Percentiles rank a stretch among this genome's conserved stretches.
These are phyloP conservation scores for Colletotrichum cordylinicola DNA, from an alignment of 2,329 filamentous ascomycete species.

Conservation along the genomic window DNA sequence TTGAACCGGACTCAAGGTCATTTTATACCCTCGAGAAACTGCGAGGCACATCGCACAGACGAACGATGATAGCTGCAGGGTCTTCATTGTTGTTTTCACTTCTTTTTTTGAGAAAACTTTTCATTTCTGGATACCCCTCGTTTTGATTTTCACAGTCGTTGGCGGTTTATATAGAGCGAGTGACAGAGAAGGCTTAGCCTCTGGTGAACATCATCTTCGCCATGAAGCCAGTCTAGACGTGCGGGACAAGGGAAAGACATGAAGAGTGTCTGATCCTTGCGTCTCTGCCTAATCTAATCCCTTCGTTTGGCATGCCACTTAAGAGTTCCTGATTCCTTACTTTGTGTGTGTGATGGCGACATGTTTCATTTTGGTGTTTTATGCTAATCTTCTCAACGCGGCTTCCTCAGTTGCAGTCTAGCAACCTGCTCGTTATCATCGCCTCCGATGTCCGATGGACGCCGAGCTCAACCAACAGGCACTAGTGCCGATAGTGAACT, in stretches of 20 bases:
- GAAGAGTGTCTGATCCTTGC: not conserved
- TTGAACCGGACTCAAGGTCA: not conserved
- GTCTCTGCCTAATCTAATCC: not conserved
- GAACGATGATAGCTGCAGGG: not conserved
- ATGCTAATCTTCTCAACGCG: not conserved
- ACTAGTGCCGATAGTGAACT: not conserved
- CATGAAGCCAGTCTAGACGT: not conserved
- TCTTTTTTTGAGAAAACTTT: not conserved
- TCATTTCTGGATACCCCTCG: slow-evolving; percentile 1
- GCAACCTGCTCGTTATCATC: not conserved
- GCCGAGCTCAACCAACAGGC: not conserved
- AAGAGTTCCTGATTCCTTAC: not conserved
- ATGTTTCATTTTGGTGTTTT: not conserved
- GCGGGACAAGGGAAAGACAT: not conserved
- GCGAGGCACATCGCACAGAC: not conserved
- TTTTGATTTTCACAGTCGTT: not conserved
- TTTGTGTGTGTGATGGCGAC: not conserved
- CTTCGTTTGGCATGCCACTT: not conserved
- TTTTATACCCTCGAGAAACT: not conserved
- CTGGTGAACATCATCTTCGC: not conserved
- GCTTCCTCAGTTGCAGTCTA: not conserved
- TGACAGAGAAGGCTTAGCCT: not conserved
- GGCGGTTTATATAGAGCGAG: not conserved
- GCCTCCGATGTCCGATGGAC: not conserved
- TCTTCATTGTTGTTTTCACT: not conserved